Evolutionary conservation across 2,329 filamentous ascomycete genomes (phyloP), one percentile per base, ranked within the genome.

Genomic region (Fusarium burgessii): DNA sequence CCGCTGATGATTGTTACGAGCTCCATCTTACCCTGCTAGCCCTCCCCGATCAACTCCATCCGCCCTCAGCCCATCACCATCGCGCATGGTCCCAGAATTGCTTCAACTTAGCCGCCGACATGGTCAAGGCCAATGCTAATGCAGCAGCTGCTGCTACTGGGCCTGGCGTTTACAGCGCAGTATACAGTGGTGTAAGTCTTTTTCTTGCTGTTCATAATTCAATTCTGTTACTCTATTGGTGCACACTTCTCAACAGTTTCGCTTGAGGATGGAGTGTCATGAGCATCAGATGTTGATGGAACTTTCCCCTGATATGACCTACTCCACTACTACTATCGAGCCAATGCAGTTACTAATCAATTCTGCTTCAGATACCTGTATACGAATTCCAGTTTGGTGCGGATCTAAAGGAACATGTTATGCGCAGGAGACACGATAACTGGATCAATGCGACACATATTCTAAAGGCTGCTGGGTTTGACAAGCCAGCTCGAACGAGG

Each of bases 381-480:
- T 98, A 96, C 80, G 96, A 98, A 79, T 96, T 90, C 82, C 94
- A 97, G 80, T 91, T 97, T 76, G 93, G 91, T 38, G 87, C 86
- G 73, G 94, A 97, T 79, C 79, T 90, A 35, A 91, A 92, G 78
- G 89, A 92, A 77, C 94, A 98, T 93, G 93, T 98, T 72, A 99
- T 99, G 96, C 92, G 96, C 80, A 90, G 96, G 54, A 91, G 95
- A 66, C 89, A 90, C 57, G 96, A 99, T 81, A 91, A 98, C 82
- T 99, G 95, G 94, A 96, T 99, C 84, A 99, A 99, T 85, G 96
- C 96, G n/a, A 99, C 96, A 58, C 96, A 99, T 79, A 98, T 99
- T 66, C 85, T 99, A 51, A 99, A 99, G 79, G 94, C 97, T 42
- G 96, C 96, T 69, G 95, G 95, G 60, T 97, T 97, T 78, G 96